Base-by-base conservation (phyloP, 2,329 filamentous ascomycete genomes). In the Hymenoscyphus linearis region DNA sequence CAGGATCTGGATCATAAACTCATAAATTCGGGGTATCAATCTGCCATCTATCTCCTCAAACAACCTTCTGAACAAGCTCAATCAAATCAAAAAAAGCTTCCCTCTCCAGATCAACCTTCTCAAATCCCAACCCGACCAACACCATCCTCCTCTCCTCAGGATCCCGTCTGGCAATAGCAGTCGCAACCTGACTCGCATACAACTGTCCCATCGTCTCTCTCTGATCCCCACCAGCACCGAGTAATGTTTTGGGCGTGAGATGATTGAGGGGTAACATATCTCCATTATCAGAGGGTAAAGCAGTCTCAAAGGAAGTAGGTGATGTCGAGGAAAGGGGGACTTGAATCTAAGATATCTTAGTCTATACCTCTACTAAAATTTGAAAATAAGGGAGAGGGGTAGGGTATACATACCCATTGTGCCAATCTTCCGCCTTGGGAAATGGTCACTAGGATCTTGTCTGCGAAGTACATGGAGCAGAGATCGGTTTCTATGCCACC, bases 381-480 rank as follows among this genome's bases (percentile, higher is more conserved):
- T n/a, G n/a, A 34, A 37, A 53, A 26, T 54, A 31, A 35, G 56
- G 35, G 78, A n/a, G 47, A 9, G 26, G 18, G 12, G 7, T n/a
- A n/a, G n/a, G n/a, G n/a, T n/a, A n/a, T n/a, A n/a, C n/a, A 59
- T 79, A 97, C 92, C 95, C 95, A 99, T 80, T 98, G 95, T 22
- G 90, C 89, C 54, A 98, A 77, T 62, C 88, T 84, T 6, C 93
- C 93, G 64, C 88, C 84, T 76, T 98, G 95, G 0, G 90, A 90
- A 62, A 98, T 82, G 0, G 92, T 97, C 65, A 99, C 79, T 69
- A 99, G 77, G 69, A 99, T 91, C 76, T 91, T 96, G 81, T 98
- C 95, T 9, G 87, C 82, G 76, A 98, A 98, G 69, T 81, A 85
- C 59, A 92, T 79, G 12, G 82, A 82, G 44, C 85, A 86, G 36